Conservation (phyloP, 1,139 yeast species). For the Pichia sp. region DNA sequence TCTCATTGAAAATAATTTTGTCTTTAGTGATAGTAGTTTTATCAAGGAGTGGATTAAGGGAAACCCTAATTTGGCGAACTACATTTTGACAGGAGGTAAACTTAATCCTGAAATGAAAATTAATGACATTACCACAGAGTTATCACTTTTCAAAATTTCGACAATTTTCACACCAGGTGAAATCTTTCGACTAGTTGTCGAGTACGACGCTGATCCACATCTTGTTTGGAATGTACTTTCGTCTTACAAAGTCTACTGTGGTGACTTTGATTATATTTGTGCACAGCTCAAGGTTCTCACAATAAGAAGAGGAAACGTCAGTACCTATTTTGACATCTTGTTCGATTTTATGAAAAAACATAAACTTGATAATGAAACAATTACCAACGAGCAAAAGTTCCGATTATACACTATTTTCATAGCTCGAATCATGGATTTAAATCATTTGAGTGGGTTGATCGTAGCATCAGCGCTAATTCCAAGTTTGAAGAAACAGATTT, state of each 20-base stretch:
- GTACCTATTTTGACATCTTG: neutral
- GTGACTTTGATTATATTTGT: conserved; percentile 8
- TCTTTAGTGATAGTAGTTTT: neutral
- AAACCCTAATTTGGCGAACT: neutral
- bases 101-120: neutral
- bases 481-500: neutral
- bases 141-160: neutral
- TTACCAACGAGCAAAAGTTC: neutral
- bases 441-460: conserved; percentile 1
- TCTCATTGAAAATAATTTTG: conserved; percentile 1
- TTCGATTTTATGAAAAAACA: conserved; percentile 3
- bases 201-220: neutral
- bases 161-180: conserved; percentile 5
- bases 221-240: neutral
- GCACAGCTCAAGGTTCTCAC: neutral
- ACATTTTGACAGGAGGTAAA: neutral
- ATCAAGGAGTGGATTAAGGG: conserved; percentile 1
- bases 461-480: conserved; percentile 10
- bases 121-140: neutral
- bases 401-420: conserved; percentile 6
- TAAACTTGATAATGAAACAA: neutral
- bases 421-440: neutral
- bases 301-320: neutral
- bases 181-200: neutral
- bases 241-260: neutral